These are phyloP conservation scores for Martiniozyma asiatica DNA, from an alignment of 1,139 yeast species.

Conservation along the genomic window DNA sequence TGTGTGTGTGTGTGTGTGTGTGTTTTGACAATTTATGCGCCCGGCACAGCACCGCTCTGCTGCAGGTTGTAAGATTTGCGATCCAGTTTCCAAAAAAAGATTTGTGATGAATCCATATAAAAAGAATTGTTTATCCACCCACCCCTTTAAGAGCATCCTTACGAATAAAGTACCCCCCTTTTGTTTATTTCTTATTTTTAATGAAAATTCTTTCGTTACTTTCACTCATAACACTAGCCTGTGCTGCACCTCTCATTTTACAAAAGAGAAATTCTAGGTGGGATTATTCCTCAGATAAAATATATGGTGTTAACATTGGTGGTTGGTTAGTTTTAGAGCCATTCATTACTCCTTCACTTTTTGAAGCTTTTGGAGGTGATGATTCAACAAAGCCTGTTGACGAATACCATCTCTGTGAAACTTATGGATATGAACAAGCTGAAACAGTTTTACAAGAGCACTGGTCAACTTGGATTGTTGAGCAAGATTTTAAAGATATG, in stretches of 20 bases:
- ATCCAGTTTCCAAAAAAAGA: too few species aligned
- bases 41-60: too few species aligned
- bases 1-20: too few species aligned
- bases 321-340: slow-evolving; percentile 63
- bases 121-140: too few species aligned
- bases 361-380: slow-evolving; percentile 17
- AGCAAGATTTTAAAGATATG: slow-evolving; percentile 56
- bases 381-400: slow-evolving; percentile 63
- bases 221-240: slow-evolving; percentile 5
- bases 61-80: too few species aligned
- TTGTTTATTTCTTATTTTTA: too few species aligned
- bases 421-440: slow-evolving; percentile 54
- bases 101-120: too few species aligned
- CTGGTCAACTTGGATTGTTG: slow-evolving; percentile 74
- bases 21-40: too few species aligned
- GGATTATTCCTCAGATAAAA: slow-evolving; percentile 17
- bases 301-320: slow-evolving; percentile 45
- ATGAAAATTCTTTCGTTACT: neutral
- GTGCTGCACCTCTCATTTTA: slow-evolving; percentile 16
- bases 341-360: slow-evolving; percentile 50
- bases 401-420: slow-evolving; percentile 61
- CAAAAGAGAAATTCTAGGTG: slow-evolving; percentile 19
- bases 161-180: too few species aligned
- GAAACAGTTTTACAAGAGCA: slow-evolving; percentile 42
- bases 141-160: too few species aligned